Evolutionary conservation across 2,329 filamentous ascomycete genomes (phyloP).

Genomic region (Fusarium fracticaudum): DNA sequence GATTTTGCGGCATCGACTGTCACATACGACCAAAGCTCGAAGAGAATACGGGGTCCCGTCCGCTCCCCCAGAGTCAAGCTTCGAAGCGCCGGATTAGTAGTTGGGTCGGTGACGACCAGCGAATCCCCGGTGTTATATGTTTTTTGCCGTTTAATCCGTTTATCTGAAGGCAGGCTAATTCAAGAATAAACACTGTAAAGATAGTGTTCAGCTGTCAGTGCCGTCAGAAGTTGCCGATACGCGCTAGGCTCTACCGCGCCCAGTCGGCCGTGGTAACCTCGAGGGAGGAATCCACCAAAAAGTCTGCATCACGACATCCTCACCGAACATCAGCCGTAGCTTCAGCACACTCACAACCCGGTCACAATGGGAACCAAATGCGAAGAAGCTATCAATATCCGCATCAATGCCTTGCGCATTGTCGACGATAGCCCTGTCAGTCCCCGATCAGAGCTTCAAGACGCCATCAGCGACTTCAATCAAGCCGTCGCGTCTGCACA

Average conservation of each 20-base stretch:
- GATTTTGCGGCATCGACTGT: no score
- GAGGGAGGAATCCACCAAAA: background rate
- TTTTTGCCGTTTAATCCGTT: no score
- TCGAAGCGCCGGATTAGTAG: no score
- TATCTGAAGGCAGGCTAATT: no score
- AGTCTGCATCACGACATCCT: background rate
- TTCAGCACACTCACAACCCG: background rate
- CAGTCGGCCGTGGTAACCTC: background rate
- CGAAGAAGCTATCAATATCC: background rate
- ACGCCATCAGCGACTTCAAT: background rate
- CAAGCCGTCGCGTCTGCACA: background rate
- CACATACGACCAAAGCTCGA: no score
- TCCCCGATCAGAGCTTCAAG: background rate
- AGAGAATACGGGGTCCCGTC: no score
- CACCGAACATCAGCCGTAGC: rapidly evolving
- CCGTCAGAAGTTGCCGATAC: background rate
- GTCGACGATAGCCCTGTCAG: no score
- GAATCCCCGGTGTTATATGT: no score
- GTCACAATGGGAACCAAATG: background rate
- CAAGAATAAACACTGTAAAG: no score
- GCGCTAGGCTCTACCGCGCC: background rate
- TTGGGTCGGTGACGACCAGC: no score
- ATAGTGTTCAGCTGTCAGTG: no score
- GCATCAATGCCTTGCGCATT: background rate
- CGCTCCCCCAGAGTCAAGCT: no score